Conservation (phyloP, 2,329 filamentous ascomycete genomes). For the Ceratocystis alfenasii region DNA sequence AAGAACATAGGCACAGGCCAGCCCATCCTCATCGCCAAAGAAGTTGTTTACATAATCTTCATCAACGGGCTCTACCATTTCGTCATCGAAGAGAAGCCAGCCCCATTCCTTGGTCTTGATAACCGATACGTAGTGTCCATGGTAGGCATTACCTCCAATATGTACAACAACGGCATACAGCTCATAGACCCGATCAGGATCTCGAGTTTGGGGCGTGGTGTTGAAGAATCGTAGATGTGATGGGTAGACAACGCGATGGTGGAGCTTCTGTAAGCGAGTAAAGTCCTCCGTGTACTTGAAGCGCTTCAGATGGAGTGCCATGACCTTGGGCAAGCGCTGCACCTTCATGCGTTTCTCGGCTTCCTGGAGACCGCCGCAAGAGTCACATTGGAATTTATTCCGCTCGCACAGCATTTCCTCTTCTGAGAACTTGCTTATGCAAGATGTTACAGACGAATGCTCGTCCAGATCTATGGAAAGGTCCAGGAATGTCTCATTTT, state of each 20-base stretch:
- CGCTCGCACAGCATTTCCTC: slow-evolving; percentile 97
- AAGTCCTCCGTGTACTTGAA: slow-evolving; percentile 98
- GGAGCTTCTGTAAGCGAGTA: slow-evolving; percentile 86
- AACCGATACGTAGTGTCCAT: slow-evolving; percentile 94
- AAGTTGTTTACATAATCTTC: slow-evolving; percentile 95
- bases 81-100: slow-evolving; percentile 94
- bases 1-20: slow-evolving; percentile 90
- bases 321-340: slow-evolving; percentile 79
- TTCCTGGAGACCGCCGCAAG: slow-evolving; percentile 90
- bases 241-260: slow-evolving; percentile 92
- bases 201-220: slow-evolving; percentile 87
- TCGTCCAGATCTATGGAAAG: slow-evolving; percentile 91
- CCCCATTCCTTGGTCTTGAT: slow-evolving; percentile 94
- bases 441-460: slow-evolving; percentile 92
- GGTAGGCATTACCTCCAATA: slow-evolving; percentile 91
- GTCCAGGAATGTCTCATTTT: slow-evolving; percentile 92
- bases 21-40: slow-evolving; percentile 81
- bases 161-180: slow-evolving; percentile 95
- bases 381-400: slow-evolving; percentile 98
- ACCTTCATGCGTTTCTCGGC: slow-evolving; percentile 99
- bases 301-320: slow-evolving; percentile 86
- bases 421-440: slow-evolving; percentile 86
- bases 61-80: slow-evolving; percentile 96
- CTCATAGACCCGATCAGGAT: slow-evolving; percentile 89
- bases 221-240: slow-evolving; percentile 96